These are phyloP conservation scores for Tylopilus plumbeoviolaceoides DNA, from an alignment of 768 basidiomycete genomes.

Conservation along the genomic window DNA sequence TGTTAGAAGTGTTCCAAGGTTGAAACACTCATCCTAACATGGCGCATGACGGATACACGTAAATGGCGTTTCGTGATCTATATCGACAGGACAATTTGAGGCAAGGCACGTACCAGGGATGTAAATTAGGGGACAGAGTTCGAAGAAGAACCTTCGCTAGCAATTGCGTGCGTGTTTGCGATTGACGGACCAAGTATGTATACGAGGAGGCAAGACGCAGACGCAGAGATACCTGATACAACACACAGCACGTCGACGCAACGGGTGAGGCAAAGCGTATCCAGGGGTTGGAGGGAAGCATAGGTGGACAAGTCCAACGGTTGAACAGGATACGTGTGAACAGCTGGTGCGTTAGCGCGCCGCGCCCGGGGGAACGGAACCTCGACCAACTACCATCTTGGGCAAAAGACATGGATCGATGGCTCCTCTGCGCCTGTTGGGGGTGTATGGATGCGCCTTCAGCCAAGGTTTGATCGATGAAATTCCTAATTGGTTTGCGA, in stretches of 20 bases:
- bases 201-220: no score
- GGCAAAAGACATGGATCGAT: conserved; percentile 7
- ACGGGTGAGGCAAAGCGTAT: neutral
- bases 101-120: neutral
- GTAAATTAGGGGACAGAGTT: neutral
- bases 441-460: conserved; percentile 1
- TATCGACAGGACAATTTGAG: neutral
- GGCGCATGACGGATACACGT: conserved; percentile 3
- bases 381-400: conserved; percentile 2
- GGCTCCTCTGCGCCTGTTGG: neutral
- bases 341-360: neutral
- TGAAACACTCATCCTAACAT: neutral
- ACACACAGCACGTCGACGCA: neutral
- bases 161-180: neutral
- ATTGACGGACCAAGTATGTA: neutral
- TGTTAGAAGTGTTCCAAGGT: neutral
- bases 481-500: conserved; percentile 6
- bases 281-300: neutral
- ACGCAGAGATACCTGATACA: neutral
- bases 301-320: neutral
- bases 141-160: neutral
- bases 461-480: conserved; percentile 20
- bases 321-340: neutral
- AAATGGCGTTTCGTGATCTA: neutral
- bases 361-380: neutral